Percentiles rank a stretch among this genome's conserved stretches.
Conservation (phyloP, 75 land plant species). For the Pinus albicaulis region DNA sequence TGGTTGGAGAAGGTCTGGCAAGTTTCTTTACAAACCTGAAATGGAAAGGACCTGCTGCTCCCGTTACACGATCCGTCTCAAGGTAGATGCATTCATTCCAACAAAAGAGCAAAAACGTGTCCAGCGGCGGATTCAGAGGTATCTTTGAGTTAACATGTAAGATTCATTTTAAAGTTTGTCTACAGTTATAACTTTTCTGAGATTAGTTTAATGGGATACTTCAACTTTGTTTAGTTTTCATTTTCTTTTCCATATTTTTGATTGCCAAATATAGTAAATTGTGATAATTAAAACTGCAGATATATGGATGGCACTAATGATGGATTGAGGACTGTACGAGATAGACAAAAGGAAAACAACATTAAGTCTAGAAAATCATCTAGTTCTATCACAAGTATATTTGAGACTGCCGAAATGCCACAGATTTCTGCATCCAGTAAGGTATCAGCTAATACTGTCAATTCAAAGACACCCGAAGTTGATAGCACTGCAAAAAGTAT, state of each 20-base stretch:
- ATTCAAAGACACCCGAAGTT: constrained; percentile 17
- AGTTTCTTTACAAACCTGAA: constrained; percentile 81
- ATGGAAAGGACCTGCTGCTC: constrained; percentile 90
- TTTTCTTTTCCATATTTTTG: constrained; percentile 2
- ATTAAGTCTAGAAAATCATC: constrained; percentile 7
- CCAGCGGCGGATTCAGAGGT: constrained; percentile 87
- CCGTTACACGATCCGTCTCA: constrained; percentile 81
- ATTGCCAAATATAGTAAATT: constrained; percentile 1
- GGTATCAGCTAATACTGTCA: constrained; percentile 6
- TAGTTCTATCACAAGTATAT: neutral
- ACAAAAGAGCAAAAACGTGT: constrained; percentile 91
- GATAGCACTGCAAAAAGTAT: constrained; percentile 16
- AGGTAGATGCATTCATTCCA: constrained; percentile 58
- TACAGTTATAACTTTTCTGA: neutral
- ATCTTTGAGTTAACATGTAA: neutral
- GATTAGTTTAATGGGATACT: constrained; percentile 1
- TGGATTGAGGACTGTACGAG: constrained; percentile 14
- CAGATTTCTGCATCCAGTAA: constrained; percentile 12
- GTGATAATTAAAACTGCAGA: constrained; percentile 24
- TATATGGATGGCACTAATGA: constrained; percentile 62
- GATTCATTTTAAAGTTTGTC: neutral
- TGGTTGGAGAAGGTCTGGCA: constrained; percentile 98
- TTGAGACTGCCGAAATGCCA: constrained; percentile 3
- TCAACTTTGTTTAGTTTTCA: neutral
- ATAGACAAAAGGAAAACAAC: constrained; percentile 14